Percentiles rank a stretch among this genome's conserved stretches.
These are phyloP conservation scores for Diplogelasinospora grovesii DNA, from an alignment of 495 filamentous ascomycete species.

Conservation along the genomic window DNA sequence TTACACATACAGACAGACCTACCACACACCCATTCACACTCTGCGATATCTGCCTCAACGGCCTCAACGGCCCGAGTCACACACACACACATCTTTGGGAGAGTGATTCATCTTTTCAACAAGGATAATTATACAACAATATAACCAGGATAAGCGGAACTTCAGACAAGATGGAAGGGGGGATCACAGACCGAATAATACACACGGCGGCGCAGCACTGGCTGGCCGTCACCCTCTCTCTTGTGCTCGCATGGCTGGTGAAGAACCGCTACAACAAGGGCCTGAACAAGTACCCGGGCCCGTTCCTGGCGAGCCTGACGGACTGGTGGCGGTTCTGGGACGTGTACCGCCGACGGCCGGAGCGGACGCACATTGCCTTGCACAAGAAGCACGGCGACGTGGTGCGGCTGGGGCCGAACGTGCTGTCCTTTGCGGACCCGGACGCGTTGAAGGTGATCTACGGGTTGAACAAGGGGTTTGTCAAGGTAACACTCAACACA, in stretches of 20 bases:
- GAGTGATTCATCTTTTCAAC: constrained; percentile 6
- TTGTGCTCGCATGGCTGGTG: constrained; percentile 38
- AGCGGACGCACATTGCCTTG: constrained; percentile 57
- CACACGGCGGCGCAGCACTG: constrained; percentile 40
- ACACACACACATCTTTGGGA: no score
- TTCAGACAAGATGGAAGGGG: constrained; percentile 5
- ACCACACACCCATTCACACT: no score
- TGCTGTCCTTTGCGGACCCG: constrained; percentile 60
- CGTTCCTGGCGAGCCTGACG: constrained; percentile 59
- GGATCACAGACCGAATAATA: constrained; percentile 23
- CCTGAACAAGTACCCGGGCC: constrained; percentile 60
- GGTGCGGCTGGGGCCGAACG: constrained; percentile 62
- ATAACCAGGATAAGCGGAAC: no score
- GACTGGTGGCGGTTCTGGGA: constrained; percentile 65
- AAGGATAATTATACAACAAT: no score
- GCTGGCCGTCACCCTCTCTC: constrained; percentile 30
- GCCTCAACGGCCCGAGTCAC: no score
- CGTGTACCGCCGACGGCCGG: constrained; percentile 53
- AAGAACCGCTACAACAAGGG: constrained; percentile 53
- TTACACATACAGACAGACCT: no score
- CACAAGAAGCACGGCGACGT: constrained; percentile 67
- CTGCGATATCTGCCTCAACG: no score
- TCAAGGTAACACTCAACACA: no score
- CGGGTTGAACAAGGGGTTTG: constrained; percentile 75
- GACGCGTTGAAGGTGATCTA: constrained; percentile 67